phyloP scores from a whole-genome alignment of 1,284 basidiomycete species.

The Pyrrhoderma lamaoense region DNA sequence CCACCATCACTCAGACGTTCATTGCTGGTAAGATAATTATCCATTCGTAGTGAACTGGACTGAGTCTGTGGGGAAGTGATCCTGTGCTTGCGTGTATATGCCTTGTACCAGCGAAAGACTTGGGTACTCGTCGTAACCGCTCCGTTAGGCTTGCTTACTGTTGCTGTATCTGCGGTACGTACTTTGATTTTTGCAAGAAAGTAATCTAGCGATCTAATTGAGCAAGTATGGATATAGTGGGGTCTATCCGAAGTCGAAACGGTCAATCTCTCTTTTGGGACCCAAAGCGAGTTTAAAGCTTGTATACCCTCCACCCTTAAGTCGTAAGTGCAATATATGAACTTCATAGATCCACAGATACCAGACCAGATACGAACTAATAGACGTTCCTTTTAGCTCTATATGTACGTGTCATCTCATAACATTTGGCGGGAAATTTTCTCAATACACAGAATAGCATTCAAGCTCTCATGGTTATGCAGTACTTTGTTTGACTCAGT shows the following conservation, averaged over 20 bases:
- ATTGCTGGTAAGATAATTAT: slow-evolving; percentile 4
- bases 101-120: slow-evolving; percentile 1
- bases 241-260: slow-evolving; percentile 2
- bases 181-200: neutral
- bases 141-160: slow-evolving; percentile 1
- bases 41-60: neutral
- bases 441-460: too few relatives aligned
- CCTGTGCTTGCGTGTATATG: slow-evolving; percentile 14
- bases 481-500: slow-evolving; percentile 8
- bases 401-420: neutral
- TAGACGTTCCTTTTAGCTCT: neutral
- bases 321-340: slow-evolving; percentile 12
- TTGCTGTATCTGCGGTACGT: slow-evolving; percentile 11
- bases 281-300: slow-evolving; percentile 3
- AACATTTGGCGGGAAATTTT: neutral
- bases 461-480: slow-evolving; percentile 12
- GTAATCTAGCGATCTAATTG: neutral
- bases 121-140: slow-evolving; percentile 16
- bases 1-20: slow-evolving; percentile 10
- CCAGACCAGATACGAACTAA: neutral
- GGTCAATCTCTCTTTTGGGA: slow-evolving; percentile 9
- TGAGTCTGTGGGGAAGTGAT: neutral
- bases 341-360: neutral
- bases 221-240: neutral
- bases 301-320: slow-evolving; percentile 7